Evolutionary conservation across 331 rosid genomes (phyloP), one percentile per base, ranked within the genome.

Genomic region (Pyracantha coccinea): DNA sequence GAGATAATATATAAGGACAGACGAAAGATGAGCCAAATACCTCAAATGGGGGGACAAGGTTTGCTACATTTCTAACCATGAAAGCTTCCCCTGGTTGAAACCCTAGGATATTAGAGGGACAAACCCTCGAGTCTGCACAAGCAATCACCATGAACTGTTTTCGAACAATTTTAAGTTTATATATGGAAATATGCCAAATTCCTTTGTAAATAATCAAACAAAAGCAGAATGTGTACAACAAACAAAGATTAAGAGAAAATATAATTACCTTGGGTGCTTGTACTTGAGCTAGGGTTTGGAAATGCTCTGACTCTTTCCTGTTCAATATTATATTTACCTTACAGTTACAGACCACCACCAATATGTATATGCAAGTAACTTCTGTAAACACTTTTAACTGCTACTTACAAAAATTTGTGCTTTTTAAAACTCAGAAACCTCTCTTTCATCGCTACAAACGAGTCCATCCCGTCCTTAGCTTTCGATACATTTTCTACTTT

Each of bases 41-140:
- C 94, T 87, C 87, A 81, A 88, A 78, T 1, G 78, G 71, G 29
- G 99, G 96, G 52, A 94, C 93, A 78, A 94, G 92, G 80, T 94
- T 94, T 17, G 97, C 97, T 41, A 94, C 84, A 68, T 94, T 94
- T 21, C 99, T 88, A 64, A 89, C 85, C 85, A 83, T 88, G 68
- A 94, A 94, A 20, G 84, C 97, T 47, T 94, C 97, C 7, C 99
- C 99, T 4, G 99, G 99, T 87, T 88, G 90, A 80, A 94, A 88
- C 78, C 97, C 93, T 31, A 94, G 89, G 63, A 92, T 75, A 83
- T 88, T 92, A 55, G 99, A 92, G 66, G 97, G 99, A 75, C 99
- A 94, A 28, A 94, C 99, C 77, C 97, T 88, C 45, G 97, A 94
- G 81, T 94, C 97, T 86, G 92, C 97, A 85, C 99, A 94, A 82